Evolutionary conservation across 495 filamentous ascomycete genomes (phyloP), one percentile per base, ranked within the genome.

Genomic region (Aspergillus saccharolyticus): DNA sequence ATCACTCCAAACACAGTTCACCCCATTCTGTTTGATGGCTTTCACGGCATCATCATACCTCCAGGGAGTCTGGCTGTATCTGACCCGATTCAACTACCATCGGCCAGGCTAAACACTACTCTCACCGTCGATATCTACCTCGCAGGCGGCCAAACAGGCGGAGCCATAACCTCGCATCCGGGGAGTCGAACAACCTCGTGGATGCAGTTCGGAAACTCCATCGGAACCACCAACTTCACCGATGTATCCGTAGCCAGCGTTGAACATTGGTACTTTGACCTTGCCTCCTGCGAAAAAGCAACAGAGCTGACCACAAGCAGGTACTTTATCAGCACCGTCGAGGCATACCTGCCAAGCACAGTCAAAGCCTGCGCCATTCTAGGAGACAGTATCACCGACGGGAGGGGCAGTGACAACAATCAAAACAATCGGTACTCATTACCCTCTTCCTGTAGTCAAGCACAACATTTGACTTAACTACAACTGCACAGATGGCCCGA

Each of bases 301-400:
- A 2, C 14, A 4, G 17, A 24, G 0, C 28, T 53, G 10, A 44
- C 47, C 52, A 1, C 2, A 45, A 49, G 6, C 55, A 77, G 86
- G 86, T 80, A 77, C 66, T 89, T 84, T 53, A 65, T 88, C 43
- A 81, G 73, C 22, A 79, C 74, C 1, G 71, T 89, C 21, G 86
- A 89, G 64, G 85, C 77, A 6, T 80, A 75, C 67, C 68, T 73
- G 3, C 76, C 82, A 0, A 60, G 63, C 8, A 50, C 74, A 24
- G 66, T 70, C 5, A 61, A 67, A 12, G 75, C 78, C 9, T 78
- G 89, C 33, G 76, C 78, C 3, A 81, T 91, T 24, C 73, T 91
- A 5, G 86, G 88, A 4, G 88, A 91, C 64, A 87, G 83, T 60
- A 89, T 91, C 61, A 89, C 87, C 5, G 88, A 90, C 54, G 88